Evolutionary conservation across 148 eudicot species (phyloP).

Genomic region (Cornus controversa): DNA sequence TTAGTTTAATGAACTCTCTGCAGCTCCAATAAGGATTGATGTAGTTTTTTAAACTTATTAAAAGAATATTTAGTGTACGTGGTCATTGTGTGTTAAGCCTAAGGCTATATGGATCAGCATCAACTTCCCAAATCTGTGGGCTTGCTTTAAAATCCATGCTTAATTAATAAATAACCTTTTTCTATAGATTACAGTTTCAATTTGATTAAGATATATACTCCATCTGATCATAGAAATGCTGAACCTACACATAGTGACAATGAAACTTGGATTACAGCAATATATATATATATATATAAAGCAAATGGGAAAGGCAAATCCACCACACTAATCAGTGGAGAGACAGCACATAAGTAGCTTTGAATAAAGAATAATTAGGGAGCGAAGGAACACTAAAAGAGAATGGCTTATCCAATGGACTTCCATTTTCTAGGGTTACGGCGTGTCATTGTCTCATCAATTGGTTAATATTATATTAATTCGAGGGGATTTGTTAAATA

Average conservation of each 20-base stretch:
- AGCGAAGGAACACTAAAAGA: not conserved
- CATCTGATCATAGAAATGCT: conserved; percentile 6
- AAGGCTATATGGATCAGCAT: not conserved
- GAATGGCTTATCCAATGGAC: not conserved
- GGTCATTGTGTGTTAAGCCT: not conserved
- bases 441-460: conserved; percentile 9
- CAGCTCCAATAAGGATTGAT: conserved; percentile 20
- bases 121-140: conserved; percentile 11
- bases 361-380: not conserved
- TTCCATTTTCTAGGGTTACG: conserved; percentile 26
- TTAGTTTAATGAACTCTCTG: conserved; percentile 23
- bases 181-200: not conserved
- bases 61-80: conserved; percentile 13
- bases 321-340: conserved; percentile 33
- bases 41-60: conserved; percentile 4
- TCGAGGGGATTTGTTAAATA: not conserved
- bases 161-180: not conserved
- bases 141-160: conserved; percentile 17
- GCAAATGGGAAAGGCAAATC: conserved; percentile 19
- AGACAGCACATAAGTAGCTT: conserved; percentile 16
- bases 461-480: not conserved
- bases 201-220: not conserved
- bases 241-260: conserved; percentile 13
- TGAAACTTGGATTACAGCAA: not conserved
- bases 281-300: not conserved